Evolutionary conservation across 2,329 filamentous ascomycete genomes (phyloP).

Genomic region (Alternaria sp.): DNA sequence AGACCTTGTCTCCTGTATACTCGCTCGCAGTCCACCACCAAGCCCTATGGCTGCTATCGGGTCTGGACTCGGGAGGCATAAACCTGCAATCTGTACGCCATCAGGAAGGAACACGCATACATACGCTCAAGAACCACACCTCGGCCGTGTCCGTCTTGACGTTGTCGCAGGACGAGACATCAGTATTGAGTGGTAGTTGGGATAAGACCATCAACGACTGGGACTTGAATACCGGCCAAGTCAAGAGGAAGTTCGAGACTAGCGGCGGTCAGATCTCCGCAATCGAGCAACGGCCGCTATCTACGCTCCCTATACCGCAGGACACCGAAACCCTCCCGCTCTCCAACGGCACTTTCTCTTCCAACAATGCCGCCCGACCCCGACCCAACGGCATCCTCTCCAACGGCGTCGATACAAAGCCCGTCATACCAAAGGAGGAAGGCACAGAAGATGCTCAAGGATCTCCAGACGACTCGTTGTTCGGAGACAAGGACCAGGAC

Average conservation of each 20-base stretch:
- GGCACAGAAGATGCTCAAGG: conserved; percentile 66
- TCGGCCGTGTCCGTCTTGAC: conserved; percentile 91
- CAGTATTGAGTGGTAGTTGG: conserved; percentile 92
- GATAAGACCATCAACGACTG: conserved; percentile 94
- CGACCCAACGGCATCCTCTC: conserved; percentile 63
- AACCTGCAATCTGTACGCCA: conserved; percentile 93
- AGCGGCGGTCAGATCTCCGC: conserved; percentile 85
- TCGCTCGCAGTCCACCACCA: conserved; percentile 90
- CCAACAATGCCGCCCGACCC: conserved; percentile 72
- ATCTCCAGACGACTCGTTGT: conserved; percentile 80
- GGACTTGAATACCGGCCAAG: conserved; percentile 87
- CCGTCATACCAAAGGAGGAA: conserved; percentile 34
- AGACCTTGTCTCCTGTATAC: conserved; percentile 84
- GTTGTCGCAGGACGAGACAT: conserved; percentile 83
- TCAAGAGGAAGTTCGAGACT: conserved; percentile 77
- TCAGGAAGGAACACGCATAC: conserved; percentile 90
- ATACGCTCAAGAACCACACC: conserved; percentile 80
- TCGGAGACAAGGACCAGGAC: conserved; percentile 75
- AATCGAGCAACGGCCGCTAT: conserved; percentile 83
- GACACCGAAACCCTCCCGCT: conserved; percentile 66
- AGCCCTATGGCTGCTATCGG: conserved; percentile 89
- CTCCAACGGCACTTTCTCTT: conserved; percentile 74
- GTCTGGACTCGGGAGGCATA: conserved; percentile 88
- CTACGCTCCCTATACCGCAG: conserved; percentile 76
- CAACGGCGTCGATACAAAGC: conserved; percentile 48